phyloP scores from a whole-genome alignment of 768 basidiomycete genomes.

The Auriscalpium vulgare region DNA sequence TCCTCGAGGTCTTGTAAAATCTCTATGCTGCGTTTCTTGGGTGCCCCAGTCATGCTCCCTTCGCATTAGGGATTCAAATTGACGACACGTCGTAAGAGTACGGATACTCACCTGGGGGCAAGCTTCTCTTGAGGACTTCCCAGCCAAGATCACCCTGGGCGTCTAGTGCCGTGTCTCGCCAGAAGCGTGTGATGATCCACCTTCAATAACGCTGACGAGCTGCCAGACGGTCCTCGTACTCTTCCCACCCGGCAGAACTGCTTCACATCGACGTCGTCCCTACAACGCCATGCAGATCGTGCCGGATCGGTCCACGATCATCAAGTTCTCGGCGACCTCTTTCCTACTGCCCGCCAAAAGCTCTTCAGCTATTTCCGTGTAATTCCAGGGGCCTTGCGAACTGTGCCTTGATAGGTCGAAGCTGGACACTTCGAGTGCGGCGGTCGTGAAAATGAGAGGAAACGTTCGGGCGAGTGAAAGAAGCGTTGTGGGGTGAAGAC shows the following conservation, averaged over 20 bases:
- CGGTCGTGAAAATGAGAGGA: slow-evolving; percentile 70
- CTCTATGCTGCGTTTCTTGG: slow-evolving; percentile 90
- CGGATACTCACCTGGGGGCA: slow-evolving; percentile 68
- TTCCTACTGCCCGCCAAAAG: slow-evolving; percentile 61
- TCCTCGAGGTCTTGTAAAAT: slow-evolving; percentile 77
- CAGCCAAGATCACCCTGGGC: slow-evolving; percentile 56
- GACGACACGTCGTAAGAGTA: not conserved
- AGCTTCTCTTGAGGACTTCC: slow-evolving; percentile 67
- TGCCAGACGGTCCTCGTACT: slow-evolving; percentile 94
- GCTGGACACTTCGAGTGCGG: slow-evolving; percentile 61
- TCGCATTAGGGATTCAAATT: not conserved
- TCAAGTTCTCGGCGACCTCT: slow-evolving; percentile 93
- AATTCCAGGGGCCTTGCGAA: slow-evolving; percentile 59
- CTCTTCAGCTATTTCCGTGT: slow-evolving; percentile 62
- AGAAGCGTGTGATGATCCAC: slow-evolving; percentile 33
- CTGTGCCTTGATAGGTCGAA: slow-evolving; percentile 92
- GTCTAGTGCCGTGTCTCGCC: slow-evolving; percentile 19
- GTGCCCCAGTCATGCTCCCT: slow-evolving; percentile 98
- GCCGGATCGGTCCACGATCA: slow-evolving; percentile 95
- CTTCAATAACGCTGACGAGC: slow-evolving; percentile 89
- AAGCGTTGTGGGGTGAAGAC: slow-evolving; percentile 67
- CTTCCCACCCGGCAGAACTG: slow-evolving; percentile 85
- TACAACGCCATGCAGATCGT: slow-evolving; percentile 81
- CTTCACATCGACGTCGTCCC: slow-evolving; percentile 77
- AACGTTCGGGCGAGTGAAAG: slow-evolving; percentile 89